Conservation (phyloP, 768 basidiomycete genomes). For the Mycena maculata region DNA sequence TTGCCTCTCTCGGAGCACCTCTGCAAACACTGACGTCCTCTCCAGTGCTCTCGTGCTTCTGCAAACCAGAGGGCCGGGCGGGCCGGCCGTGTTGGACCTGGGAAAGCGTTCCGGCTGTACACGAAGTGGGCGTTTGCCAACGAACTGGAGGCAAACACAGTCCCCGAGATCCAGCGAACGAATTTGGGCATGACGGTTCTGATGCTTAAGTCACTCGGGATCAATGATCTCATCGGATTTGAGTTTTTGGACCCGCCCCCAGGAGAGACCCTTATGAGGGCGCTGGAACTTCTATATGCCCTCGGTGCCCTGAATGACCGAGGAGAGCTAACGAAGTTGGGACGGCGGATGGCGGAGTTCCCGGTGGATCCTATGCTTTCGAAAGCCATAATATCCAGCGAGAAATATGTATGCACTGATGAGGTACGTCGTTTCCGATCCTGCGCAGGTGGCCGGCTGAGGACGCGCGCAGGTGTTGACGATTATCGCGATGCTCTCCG, state of each 20-base stretch:
- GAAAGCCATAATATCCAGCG: conserved; percentile 96
- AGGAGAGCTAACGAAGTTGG: conserved; percentile 97
- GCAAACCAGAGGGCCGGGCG: conserved; percentile 97
- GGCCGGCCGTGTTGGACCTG: conserved; percentile 97
- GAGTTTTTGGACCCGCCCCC: conserved; percentile 99
- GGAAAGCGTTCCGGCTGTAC: conserved; percentile 97
- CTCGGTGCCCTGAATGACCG: conserved; percentile 95
- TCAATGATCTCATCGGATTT: conserved; percentile 98
- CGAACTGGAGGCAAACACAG: conserved; percentile 96
- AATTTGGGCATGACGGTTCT: conserved; percentile 97
- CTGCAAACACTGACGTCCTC: not conserved
- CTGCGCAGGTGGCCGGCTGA: not conserved
- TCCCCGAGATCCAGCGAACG: conserved; percentile 99
- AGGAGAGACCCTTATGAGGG: conserved; percentile 96
- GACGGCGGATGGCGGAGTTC: conserved; percentile 98
- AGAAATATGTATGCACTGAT: conserved; percentile 93
- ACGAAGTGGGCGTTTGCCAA: conserved; percentile 98
- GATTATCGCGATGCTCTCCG: conserved; percentile 96
- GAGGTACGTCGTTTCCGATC: conserved; percentile 68
- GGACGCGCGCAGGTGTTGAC: conserved; percentile 77
- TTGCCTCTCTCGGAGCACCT: not conserved
- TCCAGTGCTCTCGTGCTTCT: conserved; percentile 93
- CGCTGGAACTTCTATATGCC: conserved; percentile 93
- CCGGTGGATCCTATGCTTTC: conserved; percentile 98
- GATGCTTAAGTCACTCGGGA: conserved; percentile 94